phyloP scores from a whole-genome alignment of 805 yeast genomes.

The Candida namnaoensis region DNA sequence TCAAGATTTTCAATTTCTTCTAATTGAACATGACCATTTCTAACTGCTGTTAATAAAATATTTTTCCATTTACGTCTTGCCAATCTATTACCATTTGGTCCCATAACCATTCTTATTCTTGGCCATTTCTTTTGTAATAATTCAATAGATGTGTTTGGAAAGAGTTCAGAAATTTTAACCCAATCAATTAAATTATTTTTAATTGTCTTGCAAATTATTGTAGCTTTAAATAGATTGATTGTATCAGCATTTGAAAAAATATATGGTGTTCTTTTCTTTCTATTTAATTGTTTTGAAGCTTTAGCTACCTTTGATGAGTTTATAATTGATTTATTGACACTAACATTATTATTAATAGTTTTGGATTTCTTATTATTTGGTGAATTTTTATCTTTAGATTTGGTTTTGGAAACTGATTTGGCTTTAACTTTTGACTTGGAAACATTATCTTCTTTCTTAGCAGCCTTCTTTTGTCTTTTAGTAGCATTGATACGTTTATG shows the following conservation, averaged over 20 bases:
- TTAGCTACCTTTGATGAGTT: too few relatives aligned
- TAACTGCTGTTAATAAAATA: constrained; percentile 50
- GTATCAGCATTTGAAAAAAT: constrained; percentile 11
- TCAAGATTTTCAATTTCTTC: constrained; percentile 44
- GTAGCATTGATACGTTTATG: too few relatives aligned
- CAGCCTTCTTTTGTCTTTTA: too few relatives aligned
- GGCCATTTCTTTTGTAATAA: constrained; percentile 64
- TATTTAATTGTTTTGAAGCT: not conserved
- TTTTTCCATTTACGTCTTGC: constrained; percentile 57
- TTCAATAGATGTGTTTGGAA: constrained; percentile 33
- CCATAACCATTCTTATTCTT: constrained; percentile 50
- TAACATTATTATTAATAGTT: too few relatives aligned
- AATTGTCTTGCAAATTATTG: constrained; percentile 60
- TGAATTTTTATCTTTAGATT: too few relatives aligned
- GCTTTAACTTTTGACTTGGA: too few relatives aligned
- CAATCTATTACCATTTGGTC: constrained; percentile 46
- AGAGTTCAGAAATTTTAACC: constrained; percentile 43
- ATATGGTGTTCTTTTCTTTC: constrained; percentile 9
- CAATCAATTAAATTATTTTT: constrained; percentile 54
- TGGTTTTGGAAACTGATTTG: too few relatives aligned
- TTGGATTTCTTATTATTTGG: too few relatives aligned
- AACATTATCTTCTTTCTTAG: too few relatives aligned
- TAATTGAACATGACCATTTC: constrained; percentile 39
- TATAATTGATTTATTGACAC: too few relatives aligned
- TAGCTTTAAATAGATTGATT: constrained; percentile 42